Evolutionary conservation across 306 rosid genomes (phyloP), one percentile per base, ranked within the genome.

Genomic region (Quercus cerris): DNA sequence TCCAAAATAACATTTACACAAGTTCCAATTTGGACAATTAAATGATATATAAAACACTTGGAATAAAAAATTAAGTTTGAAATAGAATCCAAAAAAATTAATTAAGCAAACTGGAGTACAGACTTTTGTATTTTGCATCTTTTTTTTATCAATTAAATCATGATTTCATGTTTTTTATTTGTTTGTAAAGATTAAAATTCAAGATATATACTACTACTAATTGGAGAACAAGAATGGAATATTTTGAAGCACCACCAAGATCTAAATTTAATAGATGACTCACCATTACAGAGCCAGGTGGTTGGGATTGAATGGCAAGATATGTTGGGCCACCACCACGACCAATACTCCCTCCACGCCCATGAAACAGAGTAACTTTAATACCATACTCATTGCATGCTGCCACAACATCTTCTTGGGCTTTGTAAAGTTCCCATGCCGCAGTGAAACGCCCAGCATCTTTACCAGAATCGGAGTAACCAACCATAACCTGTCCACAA

Each of bases 311-410:
- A 86, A 94, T 94, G 86, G 98, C 98, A 73, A 94, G 81, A 87
- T 94, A 89, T 11, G 97, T 94, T 10, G 98, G 98, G 74, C 98
- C 98, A 71, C 98, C 98, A 76, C 98, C 98, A 70, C 98, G 98
- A 66, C 97, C 98, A 54, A 94, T 86, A 81, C 98, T 94, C 35
- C 98, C 97, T 44, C 98, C 98, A 76, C 97, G 97, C 76, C 98
- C 97, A 71, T 94, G 98, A 78, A 94, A 92, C 73, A 94, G 85
- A 51, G 97, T 94, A 81, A 94, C 87, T 86, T 92, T 94, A 62
- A 94, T 92, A 62, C 89, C 94, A 74, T 83, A 94, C 63, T 94
- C 98, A 76, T 86, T 92, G 86, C 97, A 94, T 55, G 94, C 94
- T 77, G 97, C 91, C 78, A 88, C 94, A 75, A 94, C 98, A 87